Conservation (phyloP, 2,329 filamentous ascomycete species). For the Aspergillus alliaceus region DNA sequence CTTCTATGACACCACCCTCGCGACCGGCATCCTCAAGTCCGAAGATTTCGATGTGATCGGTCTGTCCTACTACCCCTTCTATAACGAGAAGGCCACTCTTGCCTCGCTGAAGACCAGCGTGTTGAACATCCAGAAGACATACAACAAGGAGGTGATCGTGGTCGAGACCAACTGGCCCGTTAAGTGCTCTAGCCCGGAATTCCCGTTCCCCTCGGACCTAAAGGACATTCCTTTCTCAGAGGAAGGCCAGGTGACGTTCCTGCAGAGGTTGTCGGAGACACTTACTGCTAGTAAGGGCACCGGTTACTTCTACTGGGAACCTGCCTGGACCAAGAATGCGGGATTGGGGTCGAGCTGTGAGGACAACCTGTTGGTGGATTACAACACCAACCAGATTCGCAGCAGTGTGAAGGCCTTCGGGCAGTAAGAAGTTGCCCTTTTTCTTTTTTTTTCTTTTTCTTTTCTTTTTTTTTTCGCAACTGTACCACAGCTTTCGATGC, state of each 20-base stretch:
- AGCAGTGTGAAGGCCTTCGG: slow-evolving; percentile 59
- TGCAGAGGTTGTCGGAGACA: slow-evolving; percentile 59
- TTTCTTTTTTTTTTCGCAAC: no score
- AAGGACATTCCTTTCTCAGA: slow-evolving; percentile 61
- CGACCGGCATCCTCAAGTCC: slow-evolving; percentile 49
- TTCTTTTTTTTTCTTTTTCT: no score
- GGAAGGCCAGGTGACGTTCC: slow-evolving; percentile 62
- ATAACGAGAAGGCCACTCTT: slow-evolving; percentile 60
- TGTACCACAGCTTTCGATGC: background rate
- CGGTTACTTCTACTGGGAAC: slow-evolving; percentile 74
- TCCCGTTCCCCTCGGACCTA: slow-evolving; percentile 62
- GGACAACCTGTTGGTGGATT: slow-evolving; percentile 63
- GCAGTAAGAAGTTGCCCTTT: slow-evolving; percentile 38
- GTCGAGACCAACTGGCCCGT: slow-evolving; percentile 72
- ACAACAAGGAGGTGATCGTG: slow-evolving; percentile 67
- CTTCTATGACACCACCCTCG: slow-evolving; percentile 63
- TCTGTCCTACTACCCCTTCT: slow-evolving; percentile 74
- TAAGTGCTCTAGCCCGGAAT: slow-evolving; percentile 58
- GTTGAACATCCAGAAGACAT: slow-evolving; percentile 59
- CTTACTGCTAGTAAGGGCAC: slow-evolving; percentile 56
- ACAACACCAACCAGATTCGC: slow-evolving; percentile 52
- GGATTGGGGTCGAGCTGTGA: slow-evolving; percentile 64
- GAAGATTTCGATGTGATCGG: slow-evolving; percentile 71
- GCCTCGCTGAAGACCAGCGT: slow-evolving; percentile 57
- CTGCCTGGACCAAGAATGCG: slow-evolving; percentile 67